phyloP scores from a whole-genome alignment of 192 early-diverging fungal species.

The Cladochytrium replicatum region DNA sequence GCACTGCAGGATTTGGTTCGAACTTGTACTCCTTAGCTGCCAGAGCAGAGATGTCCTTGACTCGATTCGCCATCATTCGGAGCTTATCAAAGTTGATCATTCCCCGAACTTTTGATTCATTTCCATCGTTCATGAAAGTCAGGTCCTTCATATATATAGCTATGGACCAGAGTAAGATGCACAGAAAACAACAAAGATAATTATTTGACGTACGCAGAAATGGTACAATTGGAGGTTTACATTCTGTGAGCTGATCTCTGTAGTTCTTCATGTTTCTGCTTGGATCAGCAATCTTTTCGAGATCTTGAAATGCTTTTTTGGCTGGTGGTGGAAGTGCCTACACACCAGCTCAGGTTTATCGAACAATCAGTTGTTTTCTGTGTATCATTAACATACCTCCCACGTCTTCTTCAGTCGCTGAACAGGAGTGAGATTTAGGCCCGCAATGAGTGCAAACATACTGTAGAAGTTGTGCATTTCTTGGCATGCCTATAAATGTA shows the following conservation, averaged over 20 bases:
- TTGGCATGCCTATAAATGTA: slow-evolving; percentile 40
- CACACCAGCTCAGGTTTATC: too few relatives aligned
- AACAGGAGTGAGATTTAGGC: slow-evolving; percentile 41
- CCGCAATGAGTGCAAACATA: slow-evolving; percentile 48
- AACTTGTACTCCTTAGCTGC: slow-evolving; percentile 33
- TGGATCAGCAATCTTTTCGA: slow-evolving; percentile 47
- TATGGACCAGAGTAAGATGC: slow-evolving; percentile 4
- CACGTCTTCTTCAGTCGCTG: slow-evolving; percentile 50
- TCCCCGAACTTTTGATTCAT: slow-evolving; percentile 37
- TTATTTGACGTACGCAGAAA: slow-evolving; percentile 49
- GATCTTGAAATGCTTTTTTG: slow-evolving; percentile 34
- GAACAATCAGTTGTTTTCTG: too few relatives aligned
- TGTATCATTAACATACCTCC: too few relatives aligned
- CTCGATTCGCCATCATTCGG: slow-evolving; percentile 50
- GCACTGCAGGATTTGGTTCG: slow-evolving; percentile 32
- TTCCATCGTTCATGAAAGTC: slow-evolving; percentile 57
- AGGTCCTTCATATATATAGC: slow-evolving; percentile 55
- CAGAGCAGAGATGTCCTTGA: slow-evolving; percentile 38
- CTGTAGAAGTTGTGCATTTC: slow-evolving; percentile 50
- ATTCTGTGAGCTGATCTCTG: slow-evolving; percentile 29
- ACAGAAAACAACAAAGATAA: too few relatives aligned
- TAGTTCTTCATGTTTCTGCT: slow-evolving; percentile 53
- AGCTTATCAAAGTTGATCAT: slow-evolving; percentile 59
- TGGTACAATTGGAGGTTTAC: slow-evolving; percentile 45
- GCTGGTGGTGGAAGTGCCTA: slow-evolving; percentile 37